Conservation (phyloP, 768 basidiomycete genomes). For the Pilatotrama ljubarskyi region DNA sequence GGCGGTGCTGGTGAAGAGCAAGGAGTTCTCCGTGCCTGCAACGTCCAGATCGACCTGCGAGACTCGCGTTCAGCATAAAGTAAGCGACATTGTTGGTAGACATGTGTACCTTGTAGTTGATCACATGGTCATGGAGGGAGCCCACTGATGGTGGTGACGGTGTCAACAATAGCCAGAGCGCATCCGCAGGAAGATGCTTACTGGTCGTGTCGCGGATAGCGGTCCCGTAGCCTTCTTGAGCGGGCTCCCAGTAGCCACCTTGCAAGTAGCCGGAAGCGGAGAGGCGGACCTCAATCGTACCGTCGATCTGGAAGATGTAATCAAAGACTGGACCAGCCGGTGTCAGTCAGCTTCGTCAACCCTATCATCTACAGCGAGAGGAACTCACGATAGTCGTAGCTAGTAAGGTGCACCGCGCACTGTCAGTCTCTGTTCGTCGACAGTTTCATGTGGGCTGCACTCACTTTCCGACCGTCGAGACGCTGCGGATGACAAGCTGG, state of each 20-base stretch:
- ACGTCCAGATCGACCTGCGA: slow-evolving; percentile 62
- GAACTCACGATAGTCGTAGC: slow-evolving; percentile 55
- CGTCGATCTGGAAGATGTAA: slow-evolving; percentile 65
- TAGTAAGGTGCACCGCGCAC: slow-evolving; percentile 19
- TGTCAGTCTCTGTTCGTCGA: not conserved
- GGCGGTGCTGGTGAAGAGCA: slow-evolving; percentile 50
- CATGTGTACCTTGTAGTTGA: slow-evolving; percentile 55
- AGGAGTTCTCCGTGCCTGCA: slow-evolving; percentile 56
- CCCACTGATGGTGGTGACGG: slow-evolving; percentile 45
- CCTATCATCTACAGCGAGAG: not conserved
- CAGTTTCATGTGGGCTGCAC: slow-evolving; percentile 28
- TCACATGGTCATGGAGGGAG: slow-evolving; percentile 65
- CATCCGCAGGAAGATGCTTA: slow-evolving; percentile 29
- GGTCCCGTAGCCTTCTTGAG: slow-evolving; percentile 52
- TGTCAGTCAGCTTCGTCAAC: not conserved
- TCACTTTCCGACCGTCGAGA: slow-evolving; percentile 65
- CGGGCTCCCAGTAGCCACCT: slow-evolving; percentile 56
- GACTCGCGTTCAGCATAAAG: not conserved
- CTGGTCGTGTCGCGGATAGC: slow-evolving; percentile 57
- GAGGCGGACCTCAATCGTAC: slow-evolving; percentile 65
- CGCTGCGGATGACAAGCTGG: slow-evolving; percentile 54
- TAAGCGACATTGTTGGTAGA: slow-evolving; percentile 11
- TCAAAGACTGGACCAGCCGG: slow-evolving; percentile 44
- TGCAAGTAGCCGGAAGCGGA: slow-evolving; percentile 72
- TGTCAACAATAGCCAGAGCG: not conserved